Base-by-base conservation (phyloP, 2,329 filamentous ascomycete genomes). In the Sarocladium strictum region DNA sequence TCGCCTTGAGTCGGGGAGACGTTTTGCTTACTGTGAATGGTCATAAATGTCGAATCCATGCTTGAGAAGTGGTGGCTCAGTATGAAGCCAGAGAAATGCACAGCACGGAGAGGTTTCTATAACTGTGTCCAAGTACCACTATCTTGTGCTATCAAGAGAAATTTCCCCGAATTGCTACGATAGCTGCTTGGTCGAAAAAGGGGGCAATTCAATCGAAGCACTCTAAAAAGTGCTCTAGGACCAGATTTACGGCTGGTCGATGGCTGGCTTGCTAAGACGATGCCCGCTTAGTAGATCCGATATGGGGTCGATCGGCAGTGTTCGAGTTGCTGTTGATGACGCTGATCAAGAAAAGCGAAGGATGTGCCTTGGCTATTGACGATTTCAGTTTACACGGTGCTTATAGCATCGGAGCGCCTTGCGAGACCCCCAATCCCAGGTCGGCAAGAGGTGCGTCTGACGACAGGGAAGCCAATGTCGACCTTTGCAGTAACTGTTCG, bases 21-120 rank as follows among this genome's bases (percentile, higher is more conserved):
- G 56, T 58, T 58, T 56, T 40, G 76, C 84, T 74, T 73, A 89
- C 90, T 90, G 67, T 94, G 90, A 66, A 95, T 94, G 61, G 89
- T 91, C 74, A 95, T 94, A 73, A 95, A 95, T 29, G 90, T 94
- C 61, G 87, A 87, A 71, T 92, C 88, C 88, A 90, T 89, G 49
- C 54, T 52, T 54, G 47, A 57, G 32, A 26, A 5, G 21, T 19
- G 14, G 14, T 7, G 21, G 47, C 29, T 51, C 47, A 7, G 17
- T 12, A 11, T 29, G 12, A 24, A 47, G 43, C 43, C 24, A 27
- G 24, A 7, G n/a, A 47, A 23, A 29, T 47, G 10, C 15, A 11
- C 24, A 43, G 23, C 12, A 47, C 10, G 43, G 10, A 3, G 43
- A 23, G 17, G n/a, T 7, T 38, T 38, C 6, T 19, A 6, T 38